Evolutionary conservation across 495 filamentous ascomycete genomes (phyloP).

Genomic region (Durotheca rogersii): DNA sequence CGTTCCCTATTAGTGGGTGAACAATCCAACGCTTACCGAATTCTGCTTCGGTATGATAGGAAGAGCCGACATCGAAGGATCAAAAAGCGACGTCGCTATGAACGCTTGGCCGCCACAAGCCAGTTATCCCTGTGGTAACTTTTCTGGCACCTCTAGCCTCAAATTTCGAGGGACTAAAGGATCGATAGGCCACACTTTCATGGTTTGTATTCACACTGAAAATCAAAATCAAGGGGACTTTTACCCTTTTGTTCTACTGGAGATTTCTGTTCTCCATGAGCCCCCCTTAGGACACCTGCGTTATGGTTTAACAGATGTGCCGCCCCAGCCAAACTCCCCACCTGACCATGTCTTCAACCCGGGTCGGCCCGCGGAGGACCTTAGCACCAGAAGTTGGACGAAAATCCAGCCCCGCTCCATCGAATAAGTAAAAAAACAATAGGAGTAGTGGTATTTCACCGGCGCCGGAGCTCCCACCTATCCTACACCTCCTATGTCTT

Average conservation of each 20-base stretch:
- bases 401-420: conserved; percentile 68
- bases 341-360: conserved; percentile 73
- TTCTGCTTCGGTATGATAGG: conserved; percentile 59
- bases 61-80: conserved; percentile 58
- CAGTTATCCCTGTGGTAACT: conserved; percentile 70
- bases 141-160: conserved; percentile 70
- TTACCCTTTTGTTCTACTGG: conserved; percentile 68
- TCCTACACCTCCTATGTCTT: conserved; percentile 76
- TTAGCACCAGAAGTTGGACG: conserved; percentile 70
- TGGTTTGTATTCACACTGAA: conserved; percentile 68
- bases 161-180: conserved; percentile 68
- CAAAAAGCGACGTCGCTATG: conserved; percentile 50
- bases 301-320: conserved; percentile 65
- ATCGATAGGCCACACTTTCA: conserved; percentile 68
- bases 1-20: conserved; percentile 56
- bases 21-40: conserved; percentile 60
- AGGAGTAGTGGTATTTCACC: conserved; percentile 73
- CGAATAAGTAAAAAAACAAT: conserved; percentile 79
- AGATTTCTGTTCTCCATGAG: conserved; percentile 68
- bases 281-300: conserved; percentile 59
- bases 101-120: conserved; percentile 55
- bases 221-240: conserved; percentile 68
- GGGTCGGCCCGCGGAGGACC: conserved; percentile 64
- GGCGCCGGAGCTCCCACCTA: conserved; percentile 67
- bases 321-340: conserved; percentile 66